A percentile compares a stretch with the other conserved stretches of the same genome.
Evolutionary conservation across 1,284 basidiomycete species (phyloP).

Genomic region (Rhodotorula glutinis): DNA sequence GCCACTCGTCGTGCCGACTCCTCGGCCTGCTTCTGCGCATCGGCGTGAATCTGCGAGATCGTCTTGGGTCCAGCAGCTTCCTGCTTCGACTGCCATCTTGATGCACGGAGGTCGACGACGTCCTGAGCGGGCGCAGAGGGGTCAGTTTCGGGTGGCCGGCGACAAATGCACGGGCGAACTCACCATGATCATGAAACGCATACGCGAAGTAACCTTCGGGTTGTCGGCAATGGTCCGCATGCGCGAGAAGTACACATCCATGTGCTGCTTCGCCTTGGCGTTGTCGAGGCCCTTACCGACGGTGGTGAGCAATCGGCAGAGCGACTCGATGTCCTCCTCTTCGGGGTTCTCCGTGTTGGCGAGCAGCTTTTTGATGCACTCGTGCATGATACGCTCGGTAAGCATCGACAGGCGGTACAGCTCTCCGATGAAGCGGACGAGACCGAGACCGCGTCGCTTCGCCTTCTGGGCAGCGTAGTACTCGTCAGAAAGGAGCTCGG

Average conservation of each 20-base stretch:
- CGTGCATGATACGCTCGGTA: constrained; percentile 91
- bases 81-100: constrained; percentile 75
- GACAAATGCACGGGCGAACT: constrained; percentile 43
- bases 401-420: constrained; percentile 95
- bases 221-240: constrained; percentile 78
- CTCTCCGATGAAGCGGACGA: constrained; percentile 97
- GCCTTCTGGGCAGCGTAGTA: constrained; percentile 97
- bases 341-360: constrained; percentile 90
- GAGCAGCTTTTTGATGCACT: constrained; percentile 91
- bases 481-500: constrained; percentile 75
- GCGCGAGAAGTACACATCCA: constrained; percentile 89
- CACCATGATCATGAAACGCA: constrained; percentile 93
- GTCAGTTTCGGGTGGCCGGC: constrained; percentile 4
- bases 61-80: constrained; percentile 76
- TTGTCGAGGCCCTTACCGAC: constrained; percentile 77
- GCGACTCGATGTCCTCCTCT: constrained; percentile 94
- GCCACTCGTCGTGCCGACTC: constrained; percentile 59
- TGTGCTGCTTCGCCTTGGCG: constrained; percentile 73
- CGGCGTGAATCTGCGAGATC: constrained; percentile 83
- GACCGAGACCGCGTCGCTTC: constrained; percentile 91
- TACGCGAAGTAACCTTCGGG: constrained; percentile 72
- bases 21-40: constrained; percentile 68
- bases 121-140: constrained; percentile 57
- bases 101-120: constrained; percentile 79
- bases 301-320: constrained; percentile 87